Conservation (phyloP, 2,329 filamentous ascomycete genomes). For the Talaromyces sp. region DNA sequence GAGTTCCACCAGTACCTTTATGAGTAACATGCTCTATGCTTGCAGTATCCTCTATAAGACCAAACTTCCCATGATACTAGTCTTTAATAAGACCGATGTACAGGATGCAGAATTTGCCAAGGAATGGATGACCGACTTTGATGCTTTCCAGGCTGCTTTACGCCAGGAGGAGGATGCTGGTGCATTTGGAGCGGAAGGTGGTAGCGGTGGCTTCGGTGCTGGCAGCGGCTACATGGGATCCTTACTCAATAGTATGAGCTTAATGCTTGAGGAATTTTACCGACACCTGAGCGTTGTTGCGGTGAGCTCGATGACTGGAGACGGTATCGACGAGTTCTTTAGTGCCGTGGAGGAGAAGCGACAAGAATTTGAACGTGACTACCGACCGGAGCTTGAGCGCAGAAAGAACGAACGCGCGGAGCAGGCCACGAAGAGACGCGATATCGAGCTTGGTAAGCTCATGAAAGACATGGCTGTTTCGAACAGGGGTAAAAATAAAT, state of each 20-base stretch:
- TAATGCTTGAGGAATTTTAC: conserved; percentile 97
- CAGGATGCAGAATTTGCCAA: conserved; percentile 87
- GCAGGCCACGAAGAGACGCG: conserved; percentile 66
- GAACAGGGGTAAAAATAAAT: conserved; percentile 27
- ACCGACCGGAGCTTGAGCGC: conserved; percentile 84
- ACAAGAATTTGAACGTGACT: conserved; percentile 83
- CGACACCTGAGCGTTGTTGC: conserved; percentile 88
- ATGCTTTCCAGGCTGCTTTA: conserved; percentile 86
- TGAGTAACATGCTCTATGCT: conserved; percentile 99
- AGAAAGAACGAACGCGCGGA: conserved; percentile 72
- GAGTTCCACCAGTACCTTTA: conserved; percentile 91
- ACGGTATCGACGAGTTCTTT: conserved; percentile 92
- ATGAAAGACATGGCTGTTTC: conserved; percentile 85
- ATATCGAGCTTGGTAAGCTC: conserved; percentile 83
- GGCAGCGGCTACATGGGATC: conserved; percentile 96
- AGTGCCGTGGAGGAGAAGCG: conserved; percentile 81
- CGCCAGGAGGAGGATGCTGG: conserved; percentile 74
- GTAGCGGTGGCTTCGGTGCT: conserved; percentile 56
- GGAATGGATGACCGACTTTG: conserved; percentile 99
- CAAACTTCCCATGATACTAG: conserved; percentile 94
- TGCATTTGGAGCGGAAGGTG: conserved; percentile 68
- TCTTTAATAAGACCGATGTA: conserved; percentile 98
- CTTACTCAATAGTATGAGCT: conserved; percentile 92
- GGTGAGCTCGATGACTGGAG: conserved; percentile 88
- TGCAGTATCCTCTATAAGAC: conserved; percentile 99